Conservation (phyloP, 345 rosid genomes). For the Acer yangbiense region DNA sequence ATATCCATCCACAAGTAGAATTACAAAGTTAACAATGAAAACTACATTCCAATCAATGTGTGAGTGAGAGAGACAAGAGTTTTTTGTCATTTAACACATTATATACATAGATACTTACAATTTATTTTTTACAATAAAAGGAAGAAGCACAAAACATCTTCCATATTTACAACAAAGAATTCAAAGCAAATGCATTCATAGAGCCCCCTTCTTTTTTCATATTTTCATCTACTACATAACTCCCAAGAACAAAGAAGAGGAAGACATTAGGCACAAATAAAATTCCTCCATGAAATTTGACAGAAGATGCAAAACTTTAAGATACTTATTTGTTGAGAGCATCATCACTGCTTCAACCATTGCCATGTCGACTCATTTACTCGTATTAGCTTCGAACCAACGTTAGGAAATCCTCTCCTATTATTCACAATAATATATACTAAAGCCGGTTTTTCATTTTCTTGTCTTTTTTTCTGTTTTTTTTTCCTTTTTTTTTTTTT, state of each 20-base stretch:
- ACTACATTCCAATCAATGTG: neutral
- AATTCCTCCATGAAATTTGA: neutral
- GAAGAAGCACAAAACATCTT: slow-evolving; percentile 4
- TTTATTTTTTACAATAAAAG: slow-evolving; percentile 14
- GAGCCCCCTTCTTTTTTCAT: neutral
- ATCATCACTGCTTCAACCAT: neutral
- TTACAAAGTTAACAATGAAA: no score
- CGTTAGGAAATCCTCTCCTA: slow-evolving; percentile 16
- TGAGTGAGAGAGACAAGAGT: neutral
- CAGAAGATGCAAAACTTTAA: slow-evolving; percentile 1
- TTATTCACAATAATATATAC: neutral
- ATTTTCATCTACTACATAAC: slow-evolving; percentile 1
- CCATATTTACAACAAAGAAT: slow-evolving; percentile 39
- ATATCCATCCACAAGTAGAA: no score
- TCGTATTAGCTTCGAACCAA: slow-evolving; percentile 9
- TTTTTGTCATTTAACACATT: neutral
- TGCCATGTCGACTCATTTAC: neutral
- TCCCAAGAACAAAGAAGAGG: neutral
- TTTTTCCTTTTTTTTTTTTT: neutral
- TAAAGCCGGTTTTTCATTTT: slow-evolving; percentile 5
- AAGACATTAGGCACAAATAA: slow-evolving; percentile 1
- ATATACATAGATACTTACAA: slow-evolving; percentile 20
- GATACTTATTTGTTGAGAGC: neutral
- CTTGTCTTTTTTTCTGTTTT: neutral
- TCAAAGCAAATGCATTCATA: neutral